Percentiles rank a stretch among this genome's conserved stretches.
Evolutionary conservation across 768 basidiomycete species (phyloP).

Genomic region (Phanerochaete sordida): DNA sequence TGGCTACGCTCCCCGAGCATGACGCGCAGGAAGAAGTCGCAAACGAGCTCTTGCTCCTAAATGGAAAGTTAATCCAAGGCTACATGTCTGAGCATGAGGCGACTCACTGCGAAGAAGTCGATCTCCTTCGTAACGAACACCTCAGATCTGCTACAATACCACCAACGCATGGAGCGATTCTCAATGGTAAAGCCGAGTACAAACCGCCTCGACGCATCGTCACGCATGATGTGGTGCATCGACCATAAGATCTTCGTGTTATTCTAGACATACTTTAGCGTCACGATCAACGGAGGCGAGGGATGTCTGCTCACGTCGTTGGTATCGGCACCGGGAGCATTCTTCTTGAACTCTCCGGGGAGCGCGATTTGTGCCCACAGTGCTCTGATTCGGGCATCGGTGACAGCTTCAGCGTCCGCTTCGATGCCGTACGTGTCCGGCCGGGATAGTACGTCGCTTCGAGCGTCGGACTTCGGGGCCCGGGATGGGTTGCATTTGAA

Average conservation of each 20-base stretch:
- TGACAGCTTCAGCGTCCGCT: background rate
- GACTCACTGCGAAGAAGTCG: background rate
- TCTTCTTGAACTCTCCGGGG: background rate
- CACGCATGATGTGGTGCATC: background rate
- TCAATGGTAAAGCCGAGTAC: background rate
- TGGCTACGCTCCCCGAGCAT: background rate
- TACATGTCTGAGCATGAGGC: background rate
- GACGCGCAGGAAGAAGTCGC: background rate
- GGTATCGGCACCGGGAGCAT: background rate
- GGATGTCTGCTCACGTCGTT: background rate
- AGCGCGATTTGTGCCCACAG: background rate
- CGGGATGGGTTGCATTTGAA: too few relatives aligned
- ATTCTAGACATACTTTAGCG: background rate
- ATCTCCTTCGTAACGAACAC: background rate
- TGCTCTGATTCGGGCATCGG: too few relatives aligned
- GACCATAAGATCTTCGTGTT: slow-evolving; percentile 9
- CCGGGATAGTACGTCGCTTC: background rate
- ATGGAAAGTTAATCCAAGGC: background rate
- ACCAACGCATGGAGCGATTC: background rate
- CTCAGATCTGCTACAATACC: background rate
- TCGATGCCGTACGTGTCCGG: background rate
- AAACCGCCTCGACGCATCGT: background rate
- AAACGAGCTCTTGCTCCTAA: background rate
- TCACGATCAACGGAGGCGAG: background rate
- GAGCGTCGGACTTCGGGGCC: too few relatives aligned